Base-by-base conservation (phyloP, 345 rosid species). In the Eutrema heterophyllum region DNA sequence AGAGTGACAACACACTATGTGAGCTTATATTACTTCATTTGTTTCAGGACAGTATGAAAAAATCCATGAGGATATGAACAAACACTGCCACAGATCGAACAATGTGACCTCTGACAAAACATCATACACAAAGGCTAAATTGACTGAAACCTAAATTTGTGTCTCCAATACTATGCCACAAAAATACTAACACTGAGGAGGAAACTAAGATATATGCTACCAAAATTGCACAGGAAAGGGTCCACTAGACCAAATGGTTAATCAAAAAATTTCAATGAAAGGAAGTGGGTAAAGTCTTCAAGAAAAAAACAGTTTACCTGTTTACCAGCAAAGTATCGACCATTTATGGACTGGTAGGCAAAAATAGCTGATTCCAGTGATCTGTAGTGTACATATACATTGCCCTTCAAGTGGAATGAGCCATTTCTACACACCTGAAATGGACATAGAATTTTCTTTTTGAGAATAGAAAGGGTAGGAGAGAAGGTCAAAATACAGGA, bases 321-420 rank as follows among this genome's bases (percentile, higher is more conserved):
- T 82, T 85, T 95, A n/a, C 97, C 89, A 75, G 97, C 99, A 78
- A 95, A 95, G 79, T 84, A 95, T 64, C 97, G 93, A 68, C 96
- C 97, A 71, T 84, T 88, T 46, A 87, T 62, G 49, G 92, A 81
- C 35, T 79, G 83, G 69, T 79, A 88, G 54, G 97, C 97, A 64
- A 81, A 81, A 18, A 84, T 59, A 65, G 97, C 89, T 41, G 97
- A 88, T 76, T 95, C 97, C 85, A 92, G 32, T 8, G 86, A 85
- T 77, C 89, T 86, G 70, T 86, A 95, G 44, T 92, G 97, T 41
- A 88, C 91, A 68, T 92, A 95, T 15, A 92, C 92, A 79, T 95
- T 92, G 73, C 99, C 99, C 76, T 86, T 85, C 87, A 92, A 83
- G 86, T 95, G 99, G 82, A 83, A 81, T 13, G 97, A 86, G 76